Percentiles rank a stretch among this genome's conserved stretches.
phyloP scores from a whole-genome alignment of 805 yeast genomes.

The Lachancea sp. region DNA sequence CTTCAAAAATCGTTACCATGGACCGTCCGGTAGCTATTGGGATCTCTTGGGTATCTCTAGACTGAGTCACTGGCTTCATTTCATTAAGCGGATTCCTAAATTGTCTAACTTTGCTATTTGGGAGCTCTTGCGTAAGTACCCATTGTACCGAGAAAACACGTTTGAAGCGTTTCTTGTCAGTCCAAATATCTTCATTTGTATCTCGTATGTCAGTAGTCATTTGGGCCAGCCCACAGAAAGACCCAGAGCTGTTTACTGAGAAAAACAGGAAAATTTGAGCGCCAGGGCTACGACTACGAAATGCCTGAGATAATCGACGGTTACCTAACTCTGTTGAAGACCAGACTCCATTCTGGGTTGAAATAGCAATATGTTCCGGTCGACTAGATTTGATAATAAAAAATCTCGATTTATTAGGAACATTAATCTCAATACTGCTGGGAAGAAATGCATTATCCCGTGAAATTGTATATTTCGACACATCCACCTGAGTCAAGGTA shows the following conservation, averaged over 20 bases:
- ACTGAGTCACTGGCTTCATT: conserved; percentile 46
- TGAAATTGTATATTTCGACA: not conserved
- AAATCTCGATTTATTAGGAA: conserved; percentile 33
- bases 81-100: conserved; percentile 42
- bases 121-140: conserved; percentile 45
- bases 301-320: conserved; percentile 44
- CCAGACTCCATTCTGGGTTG: conserved; percentile 48
- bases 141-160: conserved; percentile 50
- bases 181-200: conserved; percentile 42
- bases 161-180: conserved; percentile 41
- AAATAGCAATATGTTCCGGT: conserved; percentile 43
- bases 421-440: conserved; percentile 4
- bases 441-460: not conserved
- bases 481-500: not conserved
- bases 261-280: conserved; percentile 44
- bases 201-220: conserved; percentile 36
- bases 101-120: conserved; percentile 42
- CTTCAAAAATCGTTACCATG: conserved; percentile 41
- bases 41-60: conserved; percentile 57
- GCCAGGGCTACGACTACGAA: conserved; percentile 13
- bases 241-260: conserved; percentile 53
- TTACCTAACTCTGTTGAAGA: conserved; percentile 55
- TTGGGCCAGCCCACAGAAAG: conserved; percentile 53
- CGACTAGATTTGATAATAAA: conserved; percentile 53
- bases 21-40: conserved; percentile 43